These are phyloP conservation scores for Apiotrichum montevideense DNA, from an alignment of 1,284 basidiomycete species.

Conservation along the genomic window DNA sequence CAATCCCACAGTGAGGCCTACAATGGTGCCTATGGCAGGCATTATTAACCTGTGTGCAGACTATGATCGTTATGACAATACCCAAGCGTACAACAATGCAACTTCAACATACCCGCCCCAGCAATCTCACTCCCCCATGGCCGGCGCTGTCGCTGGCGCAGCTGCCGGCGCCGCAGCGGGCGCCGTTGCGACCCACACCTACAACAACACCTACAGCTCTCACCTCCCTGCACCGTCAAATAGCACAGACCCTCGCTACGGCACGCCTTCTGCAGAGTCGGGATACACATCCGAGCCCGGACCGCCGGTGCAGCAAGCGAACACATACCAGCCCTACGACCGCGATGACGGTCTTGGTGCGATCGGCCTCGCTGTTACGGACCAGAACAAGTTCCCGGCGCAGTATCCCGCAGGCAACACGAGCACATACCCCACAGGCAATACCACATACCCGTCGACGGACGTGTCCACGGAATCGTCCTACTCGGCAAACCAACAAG, in stretches of 20 bases:
- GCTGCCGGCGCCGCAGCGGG: background rate
- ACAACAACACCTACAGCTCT: background rate
- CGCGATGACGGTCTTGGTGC: constrained; percentile 34
- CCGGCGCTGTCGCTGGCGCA: background rate
- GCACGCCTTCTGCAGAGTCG: background rate
- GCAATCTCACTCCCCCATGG: too few relatives aligned
- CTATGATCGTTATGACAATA: background rate
- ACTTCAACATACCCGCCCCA: constrained; percentile 6
- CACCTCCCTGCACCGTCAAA: background rate
- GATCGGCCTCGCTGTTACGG: constrained; percentile 31
- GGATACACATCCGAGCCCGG: background rate
- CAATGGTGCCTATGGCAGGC: too few relatives aligned
- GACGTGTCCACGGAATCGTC: background rate
- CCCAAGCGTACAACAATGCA: constrained; percentile 8
- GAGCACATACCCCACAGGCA: background rate
- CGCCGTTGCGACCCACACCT: background rate
- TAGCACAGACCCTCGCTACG: too few relatives aligned
- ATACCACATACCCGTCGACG: background rate
- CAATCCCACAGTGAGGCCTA: background rate
- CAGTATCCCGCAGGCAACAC: constrained; percentile 18
- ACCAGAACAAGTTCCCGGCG: constrained; percentile 13
- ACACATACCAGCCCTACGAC: background rate
- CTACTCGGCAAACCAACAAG: background rate
- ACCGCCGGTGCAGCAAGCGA: background rate
- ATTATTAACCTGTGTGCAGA: too few relatives aligned